Evolutionary conservation across 2,329 filamentous ascomycete species (phyloP), one percentile per base, ranked within the genome.

Genomic region (Talaromyces sp.): DNA sequence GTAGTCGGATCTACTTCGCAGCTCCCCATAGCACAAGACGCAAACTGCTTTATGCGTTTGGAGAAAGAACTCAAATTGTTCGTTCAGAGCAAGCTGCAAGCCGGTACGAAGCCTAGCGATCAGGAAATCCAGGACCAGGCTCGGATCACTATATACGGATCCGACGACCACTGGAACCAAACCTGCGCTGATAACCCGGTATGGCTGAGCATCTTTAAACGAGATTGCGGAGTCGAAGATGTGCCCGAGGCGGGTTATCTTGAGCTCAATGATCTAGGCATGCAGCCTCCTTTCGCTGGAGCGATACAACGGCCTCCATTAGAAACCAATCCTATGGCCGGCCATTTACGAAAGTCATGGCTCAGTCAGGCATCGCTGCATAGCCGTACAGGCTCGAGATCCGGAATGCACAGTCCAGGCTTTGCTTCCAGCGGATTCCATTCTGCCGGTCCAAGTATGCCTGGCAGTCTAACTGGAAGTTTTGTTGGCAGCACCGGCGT

Each of bases 111-210:
- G 4, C 77, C 77, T 6, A 77, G 72, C 31, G 74, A 76, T 59
- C 66, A 69, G 47, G 72, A 73, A 70, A 64, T 76, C 47, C 74
- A 76, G 64, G 68, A 74, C 27, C 68, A 76, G 62, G 73, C 66
- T 53, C 74, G 74, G 44, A 65, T 63, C 57, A 66, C 75, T 7
- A 71, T 76, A 53, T 76, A 76, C 59, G 72, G 68, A 12, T 67
- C 56, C 16, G 68, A 73, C 61, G 74, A 76, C 36, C 68, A 68
- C n/a, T 76, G 73, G 73, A 75, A 76, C 57, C 73, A 79, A 67
- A 81, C 79, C 4, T 77, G 77, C 60, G 79, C 79, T 7, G 79
- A 81, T 64, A 80, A 80, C 56, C 69, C 75, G n/a, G 68, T 75
- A 9, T 81, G 79, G 79, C 69, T 81, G 10, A 73, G 74, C 60